phyloP scores from a whole-genome alignment of 768 basidiomycete genomes.

The Podaxis sp. region DNA sequence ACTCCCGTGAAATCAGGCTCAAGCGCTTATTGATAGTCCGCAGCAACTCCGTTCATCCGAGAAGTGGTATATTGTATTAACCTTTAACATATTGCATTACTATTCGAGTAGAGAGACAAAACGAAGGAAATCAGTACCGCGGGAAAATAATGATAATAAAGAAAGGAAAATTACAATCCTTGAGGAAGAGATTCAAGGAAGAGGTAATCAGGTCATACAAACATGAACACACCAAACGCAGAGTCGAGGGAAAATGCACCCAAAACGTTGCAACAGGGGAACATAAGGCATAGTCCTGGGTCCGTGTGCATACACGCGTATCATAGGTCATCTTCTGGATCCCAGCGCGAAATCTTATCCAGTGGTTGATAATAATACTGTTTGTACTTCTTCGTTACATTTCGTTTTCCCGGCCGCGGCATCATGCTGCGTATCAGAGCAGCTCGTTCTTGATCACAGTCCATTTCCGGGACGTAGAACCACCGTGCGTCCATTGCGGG shows the following conservation, averaged over 20 bases:
- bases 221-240: neutral
- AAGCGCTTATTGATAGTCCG: neutral
- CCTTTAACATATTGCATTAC: neutral
- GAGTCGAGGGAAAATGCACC: neutral
- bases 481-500: slow-evolving; percentile 60
- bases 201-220: neutral
- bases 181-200: neutral
- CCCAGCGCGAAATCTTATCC: slow-evolving; percentile 72
- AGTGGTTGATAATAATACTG: slow-evolving; percentile 82
- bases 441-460: slow-evolving; percentile 72
- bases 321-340: slow-evolving; percentile 64
- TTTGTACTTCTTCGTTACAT: slow-evolving; percentile 80
- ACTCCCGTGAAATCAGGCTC: too few species aligned
- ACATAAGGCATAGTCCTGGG: neutral
- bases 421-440: slow-evolving; percentile 66
- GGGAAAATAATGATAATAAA: neutral
- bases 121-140: neutral
- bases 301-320: neutral
- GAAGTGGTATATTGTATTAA: neutral
- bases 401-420: slow-evolving; percentile 73
- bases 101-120: neutral
- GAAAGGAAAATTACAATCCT: neutral
- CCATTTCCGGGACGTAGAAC: slow-evolving; percentile 76
- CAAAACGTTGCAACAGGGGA: neutral
- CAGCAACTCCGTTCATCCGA: neutral